These are phyloP conservation scores for Pseudomonodictys pantanalensis DNA, from an alignment of 495 filamentous ascomycete genomes.

Conservation along the genomic window DNA sequence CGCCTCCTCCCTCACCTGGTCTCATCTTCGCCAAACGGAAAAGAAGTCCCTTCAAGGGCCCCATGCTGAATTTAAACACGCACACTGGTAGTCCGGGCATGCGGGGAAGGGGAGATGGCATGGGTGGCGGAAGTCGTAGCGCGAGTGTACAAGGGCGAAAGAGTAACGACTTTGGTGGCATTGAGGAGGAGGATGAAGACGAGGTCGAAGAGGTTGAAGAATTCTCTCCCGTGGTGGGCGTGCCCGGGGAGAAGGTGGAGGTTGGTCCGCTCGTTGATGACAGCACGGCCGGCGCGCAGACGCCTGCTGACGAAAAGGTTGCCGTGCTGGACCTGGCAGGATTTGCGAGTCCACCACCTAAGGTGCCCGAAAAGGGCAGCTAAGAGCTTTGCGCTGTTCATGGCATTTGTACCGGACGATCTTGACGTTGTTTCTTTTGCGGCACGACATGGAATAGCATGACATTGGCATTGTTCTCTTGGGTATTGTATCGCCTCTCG, in stretches of 20 bases:
- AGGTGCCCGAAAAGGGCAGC: too few species aligned
- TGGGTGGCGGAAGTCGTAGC: constrained; percentile 48
- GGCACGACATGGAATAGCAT: too few species aligned
- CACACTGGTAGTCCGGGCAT: constrained; percentile 9
- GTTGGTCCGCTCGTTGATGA: constrained; percentile 33
- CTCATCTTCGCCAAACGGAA: constrained; percentile 91
- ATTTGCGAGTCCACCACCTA: too few species aligned
- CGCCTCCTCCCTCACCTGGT: constrained; percentile 50
- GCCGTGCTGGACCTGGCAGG: too few species aligned
- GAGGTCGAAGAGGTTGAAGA: constrained; percentile 43
- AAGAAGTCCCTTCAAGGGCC: constrained; percentile 84
- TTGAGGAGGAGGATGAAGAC: constrained; percentile 71
- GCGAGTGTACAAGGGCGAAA: constrained; percentile 53
- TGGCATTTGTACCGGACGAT: too few species aligned
- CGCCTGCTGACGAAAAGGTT: background rate
- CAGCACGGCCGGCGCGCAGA: background rate
- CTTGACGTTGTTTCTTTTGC: too few species aligned
- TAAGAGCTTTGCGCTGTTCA: too few species aligned
- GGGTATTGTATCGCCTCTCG: too few species aligned
- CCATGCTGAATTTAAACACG: constrained; percentile 57
- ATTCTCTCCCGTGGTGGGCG: constrained; percentile 18
- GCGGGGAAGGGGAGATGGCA: constrained; percentile 40
- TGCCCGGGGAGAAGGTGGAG: constrained; percentile 22
- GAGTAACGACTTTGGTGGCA: constrained; percentile 75
- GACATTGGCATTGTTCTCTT: too few species aligned